Conservation (phyloP, 2,329 filamentous ascomycete species). For the Pestalotiopsis sp. region DNA sequence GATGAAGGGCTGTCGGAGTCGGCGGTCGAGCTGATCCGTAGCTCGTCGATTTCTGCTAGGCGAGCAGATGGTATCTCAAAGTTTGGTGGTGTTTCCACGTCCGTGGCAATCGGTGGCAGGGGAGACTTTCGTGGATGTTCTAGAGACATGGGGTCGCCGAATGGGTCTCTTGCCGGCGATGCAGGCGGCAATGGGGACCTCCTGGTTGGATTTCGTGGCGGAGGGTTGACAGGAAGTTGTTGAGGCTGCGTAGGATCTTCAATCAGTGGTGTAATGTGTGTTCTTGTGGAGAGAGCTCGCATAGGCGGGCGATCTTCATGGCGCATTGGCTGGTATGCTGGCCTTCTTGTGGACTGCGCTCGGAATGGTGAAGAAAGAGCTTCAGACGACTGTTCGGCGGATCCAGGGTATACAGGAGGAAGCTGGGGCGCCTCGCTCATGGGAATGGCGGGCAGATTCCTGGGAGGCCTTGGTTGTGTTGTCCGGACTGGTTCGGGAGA, state of each 20-base stretch:
- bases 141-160: not conserved
- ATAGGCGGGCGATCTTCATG: slow-evolving; percentile 13
- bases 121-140: slow-evolving; percentile 13
- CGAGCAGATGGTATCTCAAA: slow-evolving; percentile 21
- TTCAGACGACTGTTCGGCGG: not conserved
- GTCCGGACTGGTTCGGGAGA: slow-evolving; percentile 29
- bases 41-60: slow-evolving; percentile 26
- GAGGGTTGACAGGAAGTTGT: slow-evolving; percentile 20
- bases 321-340: not conserved
- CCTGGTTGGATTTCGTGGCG: slow-evolving; percentile 19
- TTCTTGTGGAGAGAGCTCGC: slow-evolving; percentile 16
- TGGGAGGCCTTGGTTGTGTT: slow-evolving; percentile 18
- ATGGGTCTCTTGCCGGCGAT: slow-evolving; percentile 3
- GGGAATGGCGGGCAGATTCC: slow-evolving; percentile 16
- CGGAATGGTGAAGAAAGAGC: slow-evolving; percentile 7
- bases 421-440: not conserved
- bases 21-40: slow-evolving; percentile 20
- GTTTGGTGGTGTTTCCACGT: slow-evolving; percentile 21
- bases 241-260: slow-evolving; percentile 13
- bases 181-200: slow-evolving; percentile 21
- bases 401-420: not conserved
- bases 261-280: slow-evolving; percentile 10
- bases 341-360: slow-evolving; percentile 12
- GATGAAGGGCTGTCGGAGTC: slow-evolving; percentile 27
- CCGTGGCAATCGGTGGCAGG: slow-evolving; percentile 20